These are phyloP conservation scores for Xylaria sp. DNA, from an alignment of 2,329 filamentous ascomycete genomes.

Conservation along the genomic window DNA sequence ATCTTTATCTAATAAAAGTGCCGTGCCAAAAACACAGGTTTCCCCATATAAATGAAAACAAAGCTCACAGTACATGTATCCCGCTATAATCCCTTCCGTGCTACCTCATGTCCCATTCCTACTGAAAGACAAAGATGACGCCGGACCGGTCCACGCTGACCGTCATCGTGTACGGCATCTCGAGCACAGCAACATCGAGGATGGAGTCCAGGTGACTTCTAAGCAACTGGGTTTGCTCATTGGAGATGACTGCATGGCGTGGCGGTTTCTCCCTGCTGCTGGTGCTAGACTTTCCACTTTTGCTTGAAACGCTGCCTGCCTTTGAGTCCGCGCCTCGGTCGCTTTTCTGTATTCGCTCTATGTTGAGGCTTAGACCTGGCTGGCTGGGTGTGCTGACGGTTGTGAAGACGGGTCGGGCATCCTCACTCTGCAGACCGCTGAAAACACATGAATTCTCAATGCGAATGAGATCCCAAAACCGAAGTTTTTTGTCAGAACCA, in stretches of 20 bases:
- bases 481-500: slow-evolving; percentile 88
- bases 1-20: slow-evolving; percentile 25
- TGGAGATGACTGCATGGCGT: slow-evolving; percentile 84
- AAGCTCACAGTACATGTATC: neutral
- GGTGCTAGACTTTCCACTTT: slow-evolving; percentile 39
- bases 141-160: slow-evolving; percentile 90
- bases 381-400: slow-evolving; percentile 64
- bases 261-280: slow-evolving; percentile 62
- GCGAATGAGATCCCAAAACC: slow-evolving; percentile 90
- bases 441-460: slow-evolving; percentile 83
- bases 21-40: neutral
- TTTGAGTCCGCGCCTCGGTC: slow-evolving; percentile 46
- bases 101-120: slow-evolving; percentile 31
- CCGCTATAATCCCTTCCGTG: neutral
- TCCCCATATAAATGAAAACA: neutral
- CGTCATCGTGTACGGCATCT: slow-evolving; percentile 92
- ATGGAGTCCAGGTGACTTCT: slow-evolving; percentile 89
- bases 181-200: slow-evolving; percentile 86
- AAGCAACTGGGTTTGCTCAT: slow-evolving; percentile 87
- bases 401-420: slow-evolving; percentile 78
- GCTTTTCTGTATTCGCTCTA: slow-evolving; percentile 67
- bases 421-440: slow-evolving; percentile 78
- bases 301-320: slow-evolving; percentile 29
- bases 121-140: slow-evolving; percentile 82
- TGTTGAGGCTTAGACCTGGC: slow-evolving; percentile 67